Evolutionary conservation across 2,329 filamentous ascomycete species (phyloP).

Genomic region (Rutstroemia sp.): DNA sequence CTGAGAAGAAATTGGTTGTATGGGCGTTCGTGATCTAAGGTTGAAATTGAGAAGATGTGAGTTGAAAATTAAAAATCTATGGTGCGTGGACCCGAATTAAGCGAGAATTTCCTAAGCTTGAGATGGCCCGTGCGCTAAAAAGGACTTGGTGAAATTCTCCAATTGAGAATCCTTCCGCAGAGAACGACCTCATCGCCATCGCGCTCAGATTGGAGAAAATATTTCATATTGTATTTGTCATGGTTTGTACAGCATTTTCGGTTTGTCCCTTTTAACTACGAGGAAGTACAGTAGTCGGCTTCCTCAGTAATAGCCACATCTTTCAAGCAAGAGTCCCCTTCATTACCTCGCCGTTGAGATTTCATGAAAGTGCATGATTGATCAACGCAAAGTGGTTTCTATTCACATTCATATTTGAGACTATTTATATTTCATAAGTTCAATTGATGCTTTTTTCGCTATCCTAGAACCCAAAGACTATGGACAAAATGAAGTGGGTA

Average conservation of each 20-base stretch:
- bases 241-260: too few relatives aligned
- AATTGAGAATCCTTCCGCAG: not conserved
- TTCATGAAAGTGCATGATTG: not conserved
- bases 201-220: too few relatives aligned
- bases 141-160: not conserved
- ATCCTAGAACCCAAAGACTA: not conserved
- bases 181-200: too few relatives aligned
- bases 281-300: too few relatives aligned
- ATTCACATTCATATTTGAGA: not conserved
- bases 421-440: not conserved
- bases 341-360: too few relatives aligned
- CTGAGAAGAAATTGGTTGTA: constrained; percentile 13
- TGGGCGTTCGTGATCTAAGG: constrained; percentile 9
- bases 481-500: not conserved
- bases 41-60: not conserved
- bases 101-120: not conserved
- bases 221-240: too few relatives aligned
- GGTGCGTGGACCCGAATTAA: constrained; percentile 9
- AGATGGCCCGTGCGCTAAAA: not conserved
- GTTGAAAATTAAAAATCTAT: constrained; percentile 4
- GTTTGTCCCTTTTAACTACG: too few relatives aligned
- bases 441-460: not conserved
- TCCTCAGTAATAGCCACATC: too few relatives aligned
- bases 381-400: not conserved
- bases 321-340: too few relatives aligned